Conservation (phyloP, 495 filamentous ascomycete genomes). For the Aspergillus bridgeri region DNA sequence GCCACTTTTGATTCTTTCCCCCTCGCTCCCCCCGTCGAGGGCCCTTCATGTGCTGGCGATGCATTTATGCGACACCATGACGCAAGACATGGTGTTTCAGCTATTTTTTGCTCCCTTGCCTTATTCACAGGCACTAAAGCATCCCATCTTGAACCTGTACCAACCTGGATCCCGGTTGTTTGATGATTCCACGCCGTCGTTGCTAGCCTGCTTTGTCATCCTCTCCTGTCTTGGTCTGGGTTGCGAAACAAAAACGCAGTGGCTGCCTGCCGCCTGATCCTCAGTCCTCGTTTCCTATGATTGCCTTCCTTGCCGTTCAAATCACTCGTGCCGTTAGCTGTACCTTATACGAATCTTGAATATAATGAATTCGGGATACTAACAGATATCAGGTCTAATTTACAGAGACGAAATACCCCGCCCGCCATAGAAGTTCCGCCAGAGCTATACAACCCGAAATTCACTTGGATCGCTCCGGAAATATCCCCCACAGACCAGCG, state of each 20-base stretch:
- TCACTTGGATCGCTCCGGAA: constrained; percentile 45
- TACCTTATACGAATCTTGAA: not conserved
- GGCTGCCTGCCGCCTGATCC: not conserved
- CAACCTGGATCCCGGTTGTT: not conserved
- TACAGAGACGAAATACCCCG: constrained; percentile 16
- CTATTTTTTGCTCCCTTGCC: not conserved
- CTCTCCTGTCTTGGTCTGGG: not conserved
- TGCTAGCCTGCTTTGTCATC: not conserved
- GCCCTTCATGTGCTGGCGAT: not conserved
- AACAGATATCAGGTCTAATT: constrained; percentile 23
- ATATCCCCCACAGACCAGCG: constrained; percentile 44
- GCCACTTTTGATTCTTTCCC: not conserved
- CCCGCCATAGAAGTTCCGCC: constrained; percentile 16
- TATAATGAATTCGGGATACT: not conserved
- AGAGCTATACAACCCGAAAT: constrained; percentile 39
- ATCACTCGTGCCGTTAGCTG: not conserved
- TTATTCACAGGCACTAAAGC: not conserved
- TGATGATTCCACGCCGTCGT: not conserved
- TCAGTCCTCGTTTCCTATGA: not conserved
- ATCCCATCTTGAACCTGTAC: not conserved
- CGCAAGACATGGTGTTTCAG: not conserved
- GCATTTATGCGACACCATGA: not conserved
- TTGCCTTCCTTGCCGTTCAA: not conserved
- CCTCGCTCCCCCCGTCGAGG: not conserved
- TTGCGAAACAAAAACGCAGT: not conserved